Conservation (phyloP, 1,284 basidiomycete genomes). For the Puccinia coronata region DNA sequence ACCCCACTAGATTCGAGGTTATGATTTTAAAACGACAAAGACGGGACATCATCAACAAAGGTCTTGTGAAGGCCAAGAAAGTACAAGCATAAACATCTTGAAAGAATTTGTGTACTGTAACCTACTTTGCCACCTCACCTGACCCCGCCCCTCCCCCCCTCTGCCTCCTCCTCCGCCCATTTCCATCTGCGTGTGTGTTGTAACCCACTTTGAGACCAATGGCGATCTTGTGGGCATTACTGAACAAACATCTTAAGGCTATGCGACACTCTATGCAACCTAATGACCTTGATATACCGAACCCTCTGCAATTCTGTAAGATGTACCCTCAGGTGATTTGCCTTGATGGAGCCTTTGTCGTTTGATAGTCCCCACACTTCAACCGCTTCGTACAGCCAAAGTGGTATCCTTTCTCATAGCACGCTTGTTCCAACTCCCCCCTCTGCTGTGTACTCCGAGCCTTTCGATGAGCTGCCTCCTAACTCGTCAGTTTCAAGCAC, state of each 20-base stretch:
- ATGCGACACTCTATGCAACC: constrained; percentile 21
- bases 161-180: not conserved
- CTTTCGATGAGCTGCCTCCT: too few species aligned
- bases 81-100: constrained; percentile 29
- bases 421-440: too few species aligned
- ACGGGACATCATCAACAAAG: constrained; percentile 71
- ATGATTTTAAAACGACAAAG: constrained; percentile 76
- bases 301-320: constrained; percentile 11
- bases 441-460: too few species aligned
- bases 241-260: not conserved
- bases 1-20: constrained; percentile 63
- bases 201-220: constrained; percentile 21
- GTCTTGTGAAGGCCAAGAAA: constrained; percentile 64
- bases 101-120: constrained; percentile 27
- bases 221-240: constrained; percentile 12
- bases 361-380: too few species aligned
- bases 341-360: not conserved
- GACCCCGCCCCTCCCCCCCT: not conserved
- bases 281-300: constrained; percentile 28
- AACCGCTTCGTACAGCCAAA: not conserved
- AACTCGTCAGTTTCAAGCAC: too few species aligned
- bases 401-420: not conserved
- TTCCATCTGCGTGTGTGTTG: constrained; percentile 25
- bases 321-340: not conserved
- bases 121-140: constrained; percentile 3